Base-by-base conservation (phyloP, 2,329 filamentous ascomycete species). In the Cercospora nicotianae region DNA sequence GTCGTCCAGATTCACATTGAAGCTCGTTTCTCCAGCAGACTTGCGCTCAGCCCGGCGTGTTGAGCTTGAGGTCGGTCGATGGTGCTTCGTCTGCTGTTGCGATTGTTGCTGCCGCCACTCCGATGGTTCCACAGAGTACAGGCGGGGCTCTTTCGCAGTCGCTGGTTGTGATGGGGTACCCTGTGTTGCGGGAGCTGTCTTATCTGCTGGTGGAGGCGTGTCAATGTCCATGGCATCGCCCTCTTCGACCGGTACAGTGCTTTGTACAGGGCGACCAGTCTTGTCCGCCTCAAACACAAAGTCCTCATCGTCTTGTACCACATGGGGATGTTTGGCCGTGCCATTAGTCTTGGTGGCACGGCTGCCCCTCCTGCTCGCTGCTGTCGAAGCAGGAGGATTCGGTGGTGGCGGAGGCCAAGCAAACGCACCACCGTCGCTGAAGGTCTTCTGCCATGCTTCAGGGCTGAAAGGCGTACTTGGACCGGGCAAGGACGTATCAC, bases 211-310 rank as follows among this genome's bases (percentile, higher is more conserved):
- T 67, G 73, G 79, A 68, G 77, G 73, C 1, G 78, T 75, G 67
- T 84, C 82, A 36, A 84, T 83, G 60, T 84, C 83, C 83, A 84
- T 84, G 0, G 81, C 80, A 71, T 83, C 70, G n/a, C 59, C 67
- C 12, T 70, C 69, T 28, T 69, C 68, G 12, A 61, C 59, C 23
- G 60, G 28, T 18, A 26, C 39, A 63, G n/a, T 36, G 10, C 53
- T 31, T 9, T 28, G 30, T 20, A 63, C 60, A 48, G 60, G 59
- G 10, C 59, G 42, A 12, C 63, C 65, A 33, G 53, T 53, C 10
- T 60, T 62, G 42, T 66, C 67, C 5, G 45, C 63, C 23, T 75
- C 72, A n/a, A 72, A 42, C 13, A 68, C 75, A 16, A 75, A 72
- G 5, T 73, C 66, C 58, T 79, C 74, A 6, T 77, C 76, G n/a